A percentile compares a stretch with the other conserved stretches of the same genome.
phyloP scores from a whole-genome alignment of 495 filamentous ascomycete genomes.

The Aspergillus indologenus region DNA sequence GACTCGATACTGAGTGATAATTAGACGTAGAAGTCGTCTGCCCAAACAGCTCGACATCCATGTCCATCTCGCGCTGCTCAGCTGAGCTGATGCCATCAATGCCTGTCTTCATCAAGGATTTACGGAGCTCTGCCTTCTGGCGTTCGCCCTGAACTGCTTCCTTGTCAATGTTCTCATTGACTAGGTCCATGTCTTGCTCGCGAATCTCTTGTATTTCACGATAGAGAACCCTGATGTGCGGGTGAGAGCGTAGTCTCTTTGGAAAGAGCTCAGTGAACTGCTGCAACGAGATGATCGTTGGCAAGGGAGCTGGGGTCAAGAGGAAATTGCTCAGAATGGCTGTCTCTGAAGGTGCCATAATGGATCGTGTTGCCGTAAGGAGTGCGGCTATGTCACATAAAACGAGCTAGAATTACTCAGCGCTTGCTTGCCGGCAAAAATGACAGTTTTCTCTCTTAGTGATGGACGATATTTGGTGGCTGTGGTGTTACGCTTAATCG shows the following conservation, averaged over 20 bases:
- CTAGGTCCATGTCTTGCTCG: slow-evolving; percentile 62
- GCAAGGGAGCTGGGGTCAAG: slow-evolving; percentile 68
- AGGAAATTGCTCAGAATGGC: slow-evolving; percentile 75
- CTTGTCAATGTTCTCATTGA: slow-evolving; percentile 63
- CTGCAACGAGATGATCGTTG: slow-evolving; percentile 66
- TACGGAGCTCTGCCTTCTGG: slow-evolving; percentile 59
- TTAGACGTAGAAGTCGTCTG: slow-evolving; percentile 37
- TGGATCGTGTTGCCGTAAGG: slow-evolving; percentile 6
- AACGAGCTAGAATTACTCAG: too few species aligned
- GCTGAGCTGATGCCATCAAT: slow-evolving; percentile 50
- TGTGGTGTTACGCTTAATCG: slow-evolving; percentile 5
- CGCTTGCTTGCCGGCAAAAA: too few species aligned
- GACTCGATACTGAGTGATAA: slow-evolving; percentile 60
- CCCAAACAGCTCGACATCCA: slow-evolving; percentile 71
- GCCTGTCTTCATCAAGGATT: slow-evolving; percentile 50
- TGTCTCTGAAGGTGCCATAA: slow-evolving; percentile 69
- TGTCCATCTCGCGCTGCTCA: slow-evolving; percentile 67
- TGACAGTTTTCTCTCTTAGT: neutral
- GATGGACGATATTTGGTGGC: neutral
- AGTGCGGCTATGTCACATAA: neutral
- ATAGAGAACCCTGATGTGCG: slow-evolving; percentile 73
- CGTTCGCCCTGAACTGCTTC: slow-evolving; percentile 63
- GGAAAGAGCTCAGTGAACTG: slow-evolving; percentile 79
- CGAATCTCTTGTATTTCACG: slow-evolving; percentile 72
- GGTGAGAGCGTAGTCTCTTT: slow-evolving; percentile 60